Base-by-base conservation (phyloP, 176 grass and related monocot species). In the Zea luxurians region DNA sequence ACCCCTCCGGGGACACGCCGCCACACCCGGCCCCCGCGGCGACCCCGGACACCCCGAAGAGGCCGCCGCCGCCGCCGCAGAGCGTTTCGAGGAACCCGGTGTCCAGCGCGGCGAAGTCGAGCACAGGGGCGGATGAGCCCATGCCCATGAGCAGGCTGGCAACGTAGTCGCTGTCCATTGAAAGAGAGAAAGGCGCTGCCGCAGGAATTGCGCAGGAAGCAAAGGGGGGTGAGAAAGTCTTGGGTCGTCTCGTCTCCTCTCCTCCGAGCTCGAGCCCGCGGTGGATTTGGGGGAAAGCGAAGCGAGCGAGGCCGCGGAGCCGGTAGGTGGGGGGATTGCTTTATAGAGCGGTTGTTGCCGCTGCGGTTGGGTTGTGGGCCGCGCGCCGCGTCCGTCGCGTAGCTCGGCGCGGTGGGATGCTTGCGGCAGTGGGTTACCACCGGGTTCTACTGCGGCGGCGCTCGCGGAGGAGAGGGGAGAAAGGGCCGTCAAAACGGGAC, bases 31-130 rank as follows among this genome's bases (percentile, higher is more conserved):
- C 0, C 27, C 49, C 73, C 17, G 74, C 50, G 27, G 41, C 50
- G 53, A 12, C 0, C 4, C 71, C 27, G 11, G 61, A 66, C 16
- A 59, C 49, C n/a, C 68, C 80, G 36, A 84, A 62, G 5, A 73
- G 64, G 13, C 67, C 37, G 46, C n/a, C 83, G 36, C 42, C 83
- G 36, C 42, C 85, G 13, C 47, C 69, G 60, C 74, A 82, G 9
- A 94, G 82, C 53, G 85, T 80, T 60, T 90, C 95, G 46, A 98
- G 66, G 83, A 87, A 80, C 8, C 47, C 77, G 64, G 64, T 60
- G 57, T 84, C 86, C 10, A 81, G 77, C 6, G 66, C 71, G n/a
- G 48, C 71, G 59, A 89, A 71, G 77, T 89, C 87, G 42, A 88
- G 70, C 70, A 45, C 81, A 55, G 60, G 62, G 6, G 66, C 60